Base-by-base conservation (phyloP, 495 filamentous ascomycete species). In the Pseudoneurospora amorphoporcata region DNA sequence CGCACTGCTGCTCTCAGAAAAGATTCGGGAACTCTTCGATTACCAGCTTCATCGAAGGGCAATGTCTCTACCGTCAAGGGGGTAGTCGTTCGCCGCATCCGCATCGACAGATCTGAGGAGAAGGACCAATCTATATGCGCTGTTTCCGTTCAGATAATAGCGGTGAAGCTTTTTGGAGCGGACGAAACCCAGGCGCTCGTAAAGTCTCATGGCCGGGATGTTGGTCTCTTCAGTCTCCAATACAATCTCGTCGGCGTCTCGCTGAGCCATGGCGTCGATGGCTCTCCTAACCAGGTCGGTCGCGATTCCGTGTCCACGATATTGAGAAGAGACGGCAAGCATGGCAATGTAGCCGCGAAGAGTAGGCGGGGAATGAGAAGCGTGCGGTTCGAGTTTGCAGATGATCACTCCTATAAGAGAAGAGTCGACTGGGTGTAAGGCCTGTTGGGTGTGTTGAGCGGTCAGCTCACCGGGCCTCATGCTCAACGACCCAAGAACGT, bases 181-280 rank as follows among this genome's bases (percentile, higher is more conserved):
- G 37, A 99, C 80, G 77, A 99, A 99, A 1, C 96, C 96, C 6
- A 99, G 84, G 1, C 94, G 85, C 78, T 98, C 96, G 82, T 99
- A 99, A 2, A 99, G 84, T 71, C 92, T 92, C 84, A 98, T 95
- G 8, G 94, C 94, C 6, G 94, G 92, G 4, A 90, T 89, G 80
- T 99, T 99, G 19, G 91, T 94, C 78, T 95, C 93, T 83, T 99
- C 96, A 3, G 96, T 99, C 85, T 99, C 96, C 47, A 99, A 89
- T 9, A 94, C 94, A 42, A 99, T 90, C 85, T 99, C 96, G 78
- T 98, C 94, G 65, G 96, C 96, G 78, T 92, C 85, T 69, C 90
- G 83, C 72, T 87, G 86, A 35, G 88, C 88, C 96, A 99, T 98
- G 41, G 91, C 91, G 79, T 97, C 93, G 74, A 99, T 95, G 8